These are phyloP conservation scores for Yamadazyma conglobata DNA, from an alignment of 1,139 yeast genomes.

Conservation along the genomic window DNA sequence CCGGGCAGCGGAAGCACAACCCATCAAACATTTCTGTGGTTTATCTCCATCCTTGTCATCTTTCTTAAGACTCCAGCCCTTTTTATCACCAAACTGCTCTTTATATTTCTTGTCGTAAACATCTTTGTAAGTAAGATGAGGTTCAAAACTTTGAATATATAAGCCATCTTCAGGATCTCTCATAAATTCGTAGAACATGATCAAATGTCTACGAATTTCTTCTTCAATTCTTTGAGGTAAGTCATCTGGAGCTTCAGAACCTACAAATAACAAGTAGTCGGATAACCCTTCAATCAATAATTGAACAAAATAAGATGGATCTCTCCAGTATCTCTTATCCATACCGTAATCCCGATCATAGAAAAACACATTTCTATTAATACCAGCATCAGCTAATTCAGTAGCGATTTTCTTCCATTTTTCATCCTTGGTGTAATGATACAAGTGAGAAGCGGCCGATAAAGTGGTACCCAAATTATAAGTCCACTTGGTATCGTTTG, in stretches of 20 bases:
- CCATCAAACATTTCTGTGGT: slow-evolving; percentile 58
- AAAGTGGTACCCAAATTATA: slow-evolving; percentile 68
- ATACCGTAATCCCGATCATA: slow-evolving; percentile 64
- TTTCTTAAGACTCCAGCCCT: slow-evolving; percentile 48
- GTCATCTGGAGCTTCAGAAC: slow-evolving; percentile 41
- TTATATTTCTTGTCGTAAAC: slow-evolving; percentile 48
- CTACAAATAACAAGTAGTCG: slow-evolving; percentile 54
- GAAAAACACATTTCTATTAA: slow-evolving; percentile 52
- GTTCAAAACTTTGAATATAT: slow-evolving; percentile 61
- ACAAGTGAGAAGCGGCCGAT: slow-evolving; percentile 53
- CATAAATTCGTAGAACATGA: slow-evolving; percentile 54
- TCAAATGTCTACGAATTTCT: slow-evolving; percentile 49
- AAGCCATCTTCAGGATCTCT: slow-evolving; percentile 58
- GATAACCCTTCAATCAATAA: slow-evolving; percentile 67
- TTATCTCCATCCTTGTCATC: slow-evolving; percentile 42
- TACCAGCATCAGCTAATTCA: slow-evolving; percentile 58
- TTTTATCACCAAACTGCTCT: slow-evolving; percentile 54
- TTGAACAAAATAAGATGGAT: slow-evolving; percentile 61
- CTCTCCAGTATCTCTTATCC: slow-evolving; percentile 62
- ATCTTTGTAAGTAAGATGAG: slow-evolving; percentile 51
- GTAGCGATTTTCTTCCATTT: slow-evolving; percentile 57
- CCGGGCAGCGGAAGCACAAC: slow-evolving; percentile 65
- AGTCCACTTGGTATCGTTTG: slow-evolving; percentile 59
- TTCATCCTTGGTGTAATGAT: slow-evolving; percentile 48
- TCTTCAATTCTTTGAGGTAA: slow-evolving; percentile 33